Percentiles rank a stretch among this genome's conserved stretches.
phyloP scores from a whole-genome alignment of 2,329 filamentous ascomycete species.

The Didymella pomorum region DNA sequence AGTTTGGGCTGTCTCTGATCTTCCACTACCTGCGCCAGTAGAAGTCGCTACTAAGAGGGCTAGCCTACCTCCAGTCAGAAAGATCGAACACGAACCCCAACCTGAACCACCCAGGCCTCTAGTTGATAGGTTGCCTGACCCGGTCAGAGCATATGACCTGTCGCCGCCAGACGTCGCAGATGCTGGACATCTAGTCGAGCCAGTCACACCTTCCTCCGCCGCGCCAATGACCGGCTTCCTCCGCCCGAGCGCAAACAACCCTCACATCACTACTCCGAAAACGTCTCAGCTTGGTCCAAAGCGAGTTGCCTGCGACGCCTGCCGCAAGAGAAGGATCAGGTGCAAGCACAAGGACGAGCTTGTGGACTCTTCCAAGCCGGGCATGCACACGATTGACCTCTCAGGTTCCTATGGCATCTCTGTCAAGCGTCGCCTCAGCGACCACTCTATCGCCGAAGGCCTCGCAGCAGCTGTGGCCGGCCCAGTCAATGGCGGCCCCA shows the following conservation, averaged over 20 bases:
- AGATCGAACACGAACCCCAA: constrained; percentile 62
- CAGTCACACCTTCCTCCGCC: constrained; percentile 38
- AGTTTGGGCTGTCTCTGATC: constrained; percentile 68
- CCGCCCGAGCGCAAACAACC: constrained; percentile 48
- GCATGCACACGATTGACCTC: constrained; percentile 43
- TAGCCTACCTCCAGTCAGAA: constrained; percentile 63
- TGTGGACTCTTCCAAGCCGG: constrained; percentile 42
- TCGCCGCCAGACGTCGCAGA: constrained; percentile 19
- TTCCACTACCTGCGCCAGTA: constrained; percentile 56
- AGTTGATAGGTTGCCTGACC: constrained; percentile 52
- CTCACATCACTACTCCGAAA: constrained; percentile 60
- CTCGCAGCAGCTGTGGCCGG: constrained; percentile 25
- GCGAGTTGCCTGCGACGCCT: constrained; percentile 68
- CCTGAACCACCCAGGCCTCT: constrained; percentile 55
- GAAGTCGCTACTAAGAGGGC: constrained; percentile 60
- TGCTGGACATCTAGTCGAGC: constrained; percentile 9
- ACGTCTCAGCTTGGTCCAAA: constrained; percentile 68
- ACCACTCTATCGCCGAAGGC: constrained; percentile 38
- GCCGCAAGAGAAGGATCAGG: constrained; percentile 67
- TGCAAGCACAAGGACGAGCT: constrained; percentile 70
- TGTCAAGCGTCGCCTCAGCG: constrained; percentile 45
- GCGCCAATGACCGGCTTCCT: constrained; percentile 45
- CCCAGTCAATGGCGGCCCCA: constrained; percentile 42
- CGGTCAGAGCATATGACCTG: constrained; percentile 42
- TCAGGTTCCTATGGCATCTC: constrained; percentile 45